phyloP scores from a whole-genome alignment of 768 basidiomycete genomes.

The Suillus subalutaceus region DNA sequence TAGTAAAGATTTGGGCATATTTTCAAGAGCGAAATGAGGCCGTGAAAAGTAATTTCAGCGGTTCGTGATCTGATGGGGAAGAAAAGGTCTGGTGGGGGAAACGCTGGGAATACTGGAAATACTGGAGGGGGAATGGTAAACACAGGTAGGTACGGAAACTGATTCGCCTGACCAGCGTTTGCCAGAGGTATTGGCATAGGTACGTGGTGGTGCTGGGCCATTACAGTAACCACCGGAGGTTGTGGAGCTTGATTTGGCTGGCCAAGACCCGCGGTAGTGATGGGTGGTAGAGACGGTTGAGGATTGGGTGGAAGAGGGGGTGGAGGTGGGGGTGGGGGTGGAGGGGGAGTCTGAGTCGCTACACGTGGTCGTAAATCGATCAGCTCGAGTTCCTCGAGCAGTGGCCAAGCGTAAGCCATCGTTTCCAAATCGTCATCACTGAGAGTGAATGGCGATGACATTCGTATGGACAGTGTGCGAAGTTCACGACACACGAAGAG shows the following conservation, averaged over 20 bases:
- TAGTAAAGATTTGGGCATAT: conserved; percentile 8
- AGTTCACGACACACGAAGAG: neutral
- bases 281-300: neutral
- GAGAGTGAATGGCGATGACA: conserved; percentile 5
- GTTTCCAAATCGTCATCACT: neutral
- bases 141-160: neutral
- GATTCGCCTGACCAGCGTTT: neutral
- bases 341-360: neutral
- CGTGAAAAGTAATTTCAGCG: conserved; percentile 1
- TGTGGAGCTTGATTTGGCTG: neutral
- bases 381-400: conserved; percentile 6
- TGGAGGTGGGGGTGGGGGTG: neutral
- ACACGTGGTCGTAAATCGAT: conserved; percentile 1
- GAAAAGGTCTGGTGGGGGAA: neutral
- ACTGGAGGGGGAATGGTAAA: conserved; percentile 4
- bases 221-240: neutral
- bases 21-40: conserved; percentile 8
- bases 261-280: neutral
- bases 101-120: neutral
- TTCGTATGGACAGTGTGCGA: conserved; percentile 3
- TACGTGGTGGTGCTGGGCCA: neutral
- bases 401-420: neutral
- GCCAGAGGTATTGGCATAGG: neutral
- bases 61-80: conserved; percentile 6
- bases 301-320: neutral